Evolutionary conservation across 345 rosid genomes (phyloP).

Genomic region (Hevea brasiliensis): DNA sequence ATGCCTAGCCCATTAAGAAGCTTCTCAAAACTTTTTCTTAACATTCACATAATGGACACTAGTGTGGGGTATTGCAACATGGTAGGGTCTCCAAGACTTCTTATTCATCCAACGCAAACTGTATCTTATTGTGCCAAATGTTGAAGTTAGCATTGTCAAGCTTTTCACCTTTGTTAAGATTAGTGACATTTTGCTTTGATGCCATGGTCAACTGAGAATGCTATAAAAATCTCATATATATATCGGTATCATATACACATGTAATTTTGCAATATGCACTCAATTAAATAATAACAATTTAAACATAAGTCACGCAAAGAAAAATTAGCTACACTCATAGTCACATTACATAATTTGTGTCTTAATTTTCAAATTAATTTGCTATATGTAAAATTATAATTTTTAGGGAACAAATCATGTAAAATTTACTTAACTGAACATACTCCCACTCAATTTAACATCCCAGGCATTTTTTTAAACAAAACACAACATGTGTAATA

Average conservation of each 20-base stretch:
- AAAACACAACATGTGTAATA: no score
- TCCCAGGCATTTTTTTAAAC: no score
- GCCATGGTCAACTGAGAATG: neutral
- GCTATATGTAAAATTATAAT: neutral
- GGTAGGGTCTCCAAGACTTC: constrained; percentile 19
- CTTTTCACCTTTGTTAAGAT: neutral
- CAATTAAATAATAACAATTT: neutral
- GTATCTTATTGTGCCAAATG: neutral
- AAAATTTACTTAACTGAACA: no score
- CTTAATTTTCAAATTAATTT: neutral
- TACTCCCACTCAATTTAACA: neutral
- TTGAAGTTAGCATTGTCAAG: neutral
- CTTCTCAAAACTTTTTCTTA: no score
- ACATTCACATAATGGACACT: no score
- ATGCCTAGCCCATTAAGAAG: no score
- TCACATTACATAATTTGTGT: neutral
- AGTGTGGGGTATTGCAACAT: no score
- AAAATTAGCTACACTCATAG: neutral
- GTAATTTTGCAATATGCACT: neutral
- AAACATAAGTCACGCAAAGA: no score
- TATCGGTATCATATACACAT: no score
- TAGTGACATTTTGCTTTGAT: neutral
- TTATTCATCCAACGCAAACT: neutral
- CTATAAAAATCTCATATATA: no score
- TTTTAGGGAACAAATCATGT: neutral